These are phyloP conservation scores for Sphagnum tenellum DNA, from an alignment of 225 moss, liverwort and hornwort genomes.

Conservation along the genomic window DNA sequence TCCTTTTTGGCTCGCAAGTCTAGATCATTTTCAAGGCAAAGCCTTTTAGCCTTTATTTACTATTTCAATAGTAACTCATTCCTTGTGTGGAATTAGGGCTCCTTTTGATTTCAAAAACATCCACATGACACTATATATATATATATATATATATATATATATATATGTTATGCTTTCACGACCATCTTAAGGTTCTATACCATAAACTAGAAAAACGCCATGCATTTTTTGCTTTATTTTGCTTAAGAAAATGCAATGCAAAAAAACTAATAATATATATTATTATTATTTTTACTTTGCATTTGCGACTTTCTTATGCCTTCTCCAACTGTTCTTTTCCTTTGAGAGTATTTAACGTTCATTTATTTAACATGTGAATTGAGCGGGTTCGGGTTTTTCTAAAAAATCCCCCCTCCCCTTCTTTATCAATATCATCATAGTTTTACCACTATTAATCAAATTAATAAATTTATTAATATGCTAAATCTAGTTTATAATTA, in stretches of 20 bases:
- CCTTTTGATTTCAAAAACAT: too few relatives aligned
- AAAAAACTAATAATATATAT: background rate
- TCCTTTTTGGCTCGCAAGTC: too few relatives aligned
- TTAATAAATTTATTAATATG: too few relatives aligned
- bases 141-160: too few relatives aligned
- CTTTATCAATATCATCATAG: too few relatives aligned
- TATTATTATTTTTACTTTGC: background rate
- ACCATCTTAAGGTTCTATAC: background rate
- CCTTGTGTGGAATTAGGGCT: too few relatives aligned
- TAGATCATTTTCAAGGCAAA: background rate
- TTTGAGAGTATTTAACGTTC: conserved; percentile 1
- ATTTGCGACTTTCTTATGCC: background rate
- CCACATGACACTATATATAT: too few relatives aligned
- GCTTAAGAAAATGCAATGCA: background rate
- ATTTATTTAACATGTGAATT: conserved; percentile 4
- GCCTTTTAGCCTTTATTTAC: conserved; percentile 3
- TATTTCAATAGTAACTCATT: background rate
- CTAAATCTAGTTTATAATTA: too few relatives aligned
- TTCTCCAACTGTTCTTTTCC: background rate
- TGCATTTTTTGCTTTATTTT: conserved; percentile 3
- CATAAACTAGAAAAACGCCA: conserved; percentile 2
- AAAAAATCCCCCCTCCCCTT: background rate
- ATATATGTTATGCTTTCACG: too few relatives aligned
- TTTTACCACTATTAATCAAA: too few relatives aligned
- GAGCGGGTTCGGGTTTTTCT: conserved; percentile 3